Conservation (phyloP, 352 stramenopile species). For the Pythium coloratum region DNA sequence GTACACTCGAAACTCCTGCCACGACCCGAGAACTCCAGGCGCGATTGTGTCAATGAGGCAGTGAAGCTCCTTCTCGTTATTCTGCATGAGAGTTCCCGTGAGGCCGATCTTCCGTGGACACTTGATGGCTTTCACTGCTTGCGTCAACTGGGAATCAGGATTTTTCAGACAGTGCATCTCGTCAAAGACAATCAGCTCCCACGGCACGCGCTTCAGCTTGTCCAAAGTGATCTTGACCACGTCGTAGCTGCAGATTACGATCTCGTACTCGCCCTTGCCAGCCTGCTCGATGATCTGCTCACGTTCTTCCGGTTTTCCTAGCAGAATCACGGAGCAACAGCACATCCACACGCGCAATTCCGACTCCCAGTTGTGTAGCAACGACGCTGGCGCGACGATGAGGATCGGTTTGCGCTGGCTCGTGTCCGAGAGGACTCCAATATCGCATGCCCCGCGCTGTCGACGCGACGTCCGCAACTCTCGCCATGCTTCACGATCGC, state of each 20-base stretch:
- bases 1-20: conserved; percentile 71
- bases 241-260: conserved; percentile 85
- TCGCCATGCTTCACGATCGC: conserved; percentile 95
- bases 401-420: conserved; percentile 89
- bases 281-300: conserved; percentile 60
- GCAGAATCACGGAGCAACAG: conserved; percentile 59
- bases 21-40: conserved; percentile 60
- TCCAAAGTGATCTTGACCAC: conserved; percentile 89
- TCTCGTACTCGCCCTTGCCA: conserved; percentile 72
- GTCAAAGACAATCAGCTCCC: conserved; percentile 96
- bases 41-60: conserved; percentile 75
- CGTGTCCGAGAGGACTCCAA: conserved; percentile 74
- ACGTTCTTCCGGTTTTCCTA: conserved; percentile 59
- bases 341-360: conserved; percentile 97
- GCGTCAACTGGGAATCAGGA: conserved; percentile 91
- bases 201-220: conserved; percentile 82
- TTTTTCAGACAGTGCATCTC: conserved; percentile 99
- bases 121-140: conserved; percentile 66
- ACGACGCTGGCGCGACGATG: conserved; percentile 97
- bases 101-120: conserved; percentile 79
- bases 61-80: conserved; percentile 84
- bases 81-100: conserved; percentile 89
- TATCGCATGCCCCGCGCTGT: conserved; percentile 40
- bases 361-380: conserved; percentile 98
- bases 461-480: conserved; percentile 93